A percentile compares a stretch with the other conserved stretches of the same genome.
phyloP scores from a whole-genome alignment of 1,284 basidiomycete species.

The Athelia sp. region DNA sequence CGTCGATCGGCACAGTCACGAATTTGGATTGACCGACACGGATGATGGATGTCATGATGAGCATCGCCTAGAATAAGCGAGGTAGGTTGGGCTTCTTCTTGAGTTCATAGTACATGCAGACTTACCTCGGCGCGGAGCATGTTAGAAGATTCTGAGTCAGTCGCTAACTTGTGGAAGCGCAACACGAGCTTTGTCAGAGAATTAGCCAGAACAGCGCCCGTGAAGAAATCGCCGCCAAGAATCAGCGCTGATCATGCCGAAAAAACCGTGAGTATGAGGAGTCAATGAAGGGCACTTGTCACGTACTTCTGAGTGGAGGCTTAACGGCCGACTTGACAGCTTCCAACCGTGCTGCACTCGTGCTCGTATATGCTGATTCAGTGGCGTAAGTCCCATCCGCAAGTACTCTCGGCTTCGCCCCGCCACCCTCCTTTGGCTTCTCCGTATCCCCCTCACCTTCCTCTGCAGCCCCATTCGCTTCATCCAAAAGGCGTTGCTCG shows the following conservation, averaged over 20 bases:
- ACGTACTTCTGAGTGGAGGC: conserved; percentile 80
- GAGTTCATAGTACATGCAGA: neutral
- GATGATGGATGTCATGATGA: conserved; percentile 97
- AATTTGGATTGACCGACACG: conserved; percentile 98
- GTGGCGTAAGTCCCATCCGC: conserved; percentile 99
- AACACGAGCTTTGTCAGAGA: conserved; percentile 92
- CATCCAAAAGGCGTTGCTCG: conserved; percentile 81
- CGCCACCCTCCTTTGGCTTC: conserved; percentile 30
- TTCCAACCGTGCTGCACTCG: conserved; percentile 65
- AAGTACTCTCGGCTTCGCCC: conserved; percentile 61
- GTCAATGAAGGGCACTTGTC: conserved; percentile 4
- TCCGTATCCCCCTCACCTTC: conserved; percentile 35
- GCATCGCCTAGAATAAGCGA: conserved; percentile 65
- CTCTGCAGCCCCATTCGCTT: conserved; percentile 53
- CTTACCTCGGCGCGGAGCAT: conserved; percentile 81
- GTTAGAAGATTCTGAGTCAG: conserved; percentile 61
- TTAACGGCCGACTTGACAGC: conserved; percentile 84
- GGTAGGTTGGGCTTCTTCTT: neutral
- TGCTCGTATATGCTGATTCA: conserved; percentile 85
- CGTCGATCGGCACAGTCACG: conserved; percentile 90
- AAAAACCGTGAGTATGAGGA: neutral
- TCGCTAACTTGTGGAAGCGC: conserved; percentile 64
- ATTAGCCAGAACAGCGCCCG: conserved; percentile 84
- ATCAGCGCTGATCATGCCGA: too few relatives aligned
- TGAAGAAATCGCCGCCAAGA: conserved; percentile 96